A percentile compares a stretch with the other conserved stretches of the same genome.
Conservation (phyloP, 768 basidiomycete species). For the Russula vinacea region DNA sequence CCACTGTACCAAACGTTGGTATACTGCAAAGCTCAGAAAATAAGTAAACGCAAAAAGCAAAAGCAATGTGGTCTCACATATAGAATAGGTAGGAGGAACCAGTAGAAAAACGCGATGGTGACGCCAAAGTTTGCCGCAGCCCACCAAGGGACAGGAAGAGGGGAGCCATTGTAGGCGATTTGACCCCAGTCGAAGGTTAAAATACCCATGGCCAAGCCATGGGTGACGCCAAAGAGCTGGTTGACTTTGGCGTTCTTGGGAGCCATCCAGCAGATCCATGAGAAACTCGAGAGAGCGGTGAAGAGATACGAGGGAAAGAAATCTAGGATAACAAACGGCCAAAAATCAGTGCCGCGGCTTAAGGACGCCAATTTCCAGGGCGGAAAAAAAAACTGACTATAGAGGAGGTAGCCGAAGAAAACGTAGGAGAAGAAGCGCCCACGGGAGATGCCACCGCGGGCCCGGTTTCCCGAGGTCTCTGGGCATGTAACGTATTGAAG, state of each 20-base stretch:
- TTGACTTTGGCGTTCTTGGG: conserved; percentile 69
- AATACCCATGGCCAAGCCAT: conserved; percentile 54
- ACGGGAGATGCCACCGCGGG: conserved; percentile 48
- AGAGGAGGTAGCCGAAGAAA: conserved; percentile 39
- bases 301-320: conserved; percentile 24
- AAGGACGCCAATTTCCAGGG: conserved; percentile 51
- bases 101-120: conserved; percentile 69
- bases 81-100: conserved; percentile 58
- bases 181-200: conserved; percentile 83
- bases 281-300: conserved; percentile 38
- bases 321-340: neutral
- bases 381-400: conserved; percentile 66
- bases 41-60: neutral
- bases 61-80: conserved; percentile 38
- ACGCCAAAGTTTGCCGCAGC: conserved; percentile 65
- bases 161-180: conserved; percentile 65
- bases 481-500: conserved; percentile 44
- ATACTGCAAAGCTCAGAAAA: conserved; percentile 35
- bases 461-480: conserved; percentile 44
- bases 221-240: conserved; percentile 66
- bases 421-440: conserved; percentile 50
- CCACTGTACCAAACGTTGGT: conserved; percentile 21
- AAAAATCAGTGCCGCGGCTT: neutral
- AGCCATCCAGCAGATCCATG: conserved; percentile 63
- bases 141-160: conserved; percentile 82